A percentile compares a stretch with the other conserved stretches of the same genome.
Evolutionary conservation across 768 basidiomycete genomes (phyloP).

Genomic region (Cantharellus anzutake): DNA sequence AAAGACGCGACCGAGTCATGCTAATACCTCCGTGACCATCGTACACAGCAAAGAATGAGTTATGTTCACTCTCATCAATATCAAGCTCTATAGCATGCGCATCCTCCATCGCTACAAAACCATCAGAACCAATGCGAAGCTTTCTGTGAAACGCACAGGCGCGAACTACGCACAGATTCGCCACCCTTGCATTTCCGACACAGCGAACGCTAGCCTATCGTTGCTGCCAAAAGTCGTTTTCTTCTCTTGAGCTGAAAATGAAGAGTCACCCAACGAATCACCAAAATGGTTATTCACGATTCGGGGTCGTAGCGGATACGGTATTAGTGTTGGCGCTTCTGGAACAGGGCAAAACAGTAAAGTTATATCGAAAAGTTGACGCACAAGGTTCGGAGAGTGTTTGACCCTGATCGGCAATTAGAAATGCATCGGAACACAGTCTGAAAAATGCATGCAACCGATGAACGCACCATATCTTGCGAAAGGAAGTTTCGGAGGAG

Average conservation of each 20-base stretch:
- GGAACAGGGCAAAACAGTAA: background rate
- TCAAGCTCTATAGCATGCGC: conserved; percentile 63
- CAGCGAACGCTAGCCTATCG: conserved; percentile 48
- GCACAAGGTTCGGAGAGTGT: conserved; percentile 64
- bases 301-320: background rate
- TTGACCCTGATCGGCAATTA: conserved; percentile 40
- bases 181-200: conserved; percentile 99
- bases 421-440: background rate
- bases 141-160: conserved; percentile 5
- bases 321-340: background rate
- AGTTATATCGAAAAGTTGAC: conserved; percentile 13
- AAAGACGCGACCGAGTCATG: background rate
- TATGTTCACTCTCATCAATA: conserved; percentile 33
- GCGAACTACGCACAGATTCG: conserved; percentile 60
- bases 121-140: background rate
- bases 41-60: conserved; percentile 89
- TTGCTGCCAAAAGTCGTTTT: conserved; percentile 53
- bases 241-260: conserved; percentile 55
- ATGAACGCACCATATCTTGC: no score
- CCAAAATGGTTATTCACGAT: background rate
- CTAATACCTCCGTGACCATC: conserved; percentile 90
- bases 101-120: conserved; percentile 80
- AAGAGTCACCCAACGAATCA: background rate
- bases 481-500: no score
- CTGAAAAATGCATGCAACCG: no score